phyloP scores from a whole-genome alignment of 2,329 filamentous ascomycete genomes.

The Coleophoma cylindrospora region DNA sequence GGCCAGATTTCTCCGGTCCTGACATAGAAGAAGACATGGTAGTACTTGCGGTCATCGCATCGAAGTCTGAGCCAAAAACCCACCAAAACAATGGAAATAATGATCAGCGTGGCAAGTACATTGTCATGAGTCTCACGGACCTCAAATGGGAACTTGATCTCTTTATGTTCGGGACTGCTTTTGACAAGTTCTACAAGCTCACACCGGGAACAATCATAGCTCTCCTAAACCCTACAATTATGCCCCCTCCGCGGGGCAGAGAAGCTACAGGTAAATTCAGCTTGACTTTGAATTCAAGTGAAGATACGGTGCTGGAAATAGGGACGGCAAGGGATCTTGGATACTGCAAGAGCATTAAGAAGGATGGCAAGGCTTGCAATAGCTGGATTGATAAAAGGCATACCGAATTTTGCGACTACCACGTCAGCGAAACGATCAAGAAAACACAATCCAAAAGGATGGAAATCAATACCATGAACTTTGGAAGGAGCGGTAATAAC shows the following conservation, averaged over 20 bases:
- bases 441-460: constrained; percentile 64
- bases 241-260: constrained; percentile 75
- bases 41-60: constrained; percentile 80
- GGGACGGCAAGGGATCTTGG: constrained; percentile 80
- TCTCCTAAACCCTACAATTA: constrained; percentile 84
- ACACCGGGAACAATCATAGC: constrained; percentile 86
- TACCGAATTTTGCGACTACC: constrained; percentile 89
- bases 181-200: constrained; percentile 92
- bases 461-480: constrained; percentile 71
- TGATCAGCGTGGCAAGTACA: constrained; percentile 71
- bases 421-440: constrained; percentile 75
- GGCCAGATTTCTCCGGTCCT: constrained; percentile 76
- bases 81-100: constrained; percentile 43
- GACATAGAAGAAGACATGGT: constrained; percentile 84
- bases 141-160: constrained; percentile 87
- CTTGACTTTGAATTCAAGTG: constrained; percentile 77
- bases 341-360: constrained; percentile 80
- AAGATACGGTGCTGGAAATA: constrained; percentile 86
- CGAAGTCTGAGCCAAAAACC: constrained; percentile 74
- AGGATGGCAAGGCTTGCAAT: constrained; percentile 75
- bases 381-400: constrained; percentile 84
- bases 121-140: constrained; percentile 85
- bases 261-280: constrained; percentile 80
- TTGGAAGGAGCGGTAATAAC: constrained; percentile 29
- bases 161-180: constrained; percentile 87